A percentile compares a stretch with the other conserved stretches of the same genome.
These are phyloP conservation scores for Hypoxylon sp. DNA, from an alignment of 2,329 filamentous ascomycete genomes.

Conservation along the genomic window DNA sequence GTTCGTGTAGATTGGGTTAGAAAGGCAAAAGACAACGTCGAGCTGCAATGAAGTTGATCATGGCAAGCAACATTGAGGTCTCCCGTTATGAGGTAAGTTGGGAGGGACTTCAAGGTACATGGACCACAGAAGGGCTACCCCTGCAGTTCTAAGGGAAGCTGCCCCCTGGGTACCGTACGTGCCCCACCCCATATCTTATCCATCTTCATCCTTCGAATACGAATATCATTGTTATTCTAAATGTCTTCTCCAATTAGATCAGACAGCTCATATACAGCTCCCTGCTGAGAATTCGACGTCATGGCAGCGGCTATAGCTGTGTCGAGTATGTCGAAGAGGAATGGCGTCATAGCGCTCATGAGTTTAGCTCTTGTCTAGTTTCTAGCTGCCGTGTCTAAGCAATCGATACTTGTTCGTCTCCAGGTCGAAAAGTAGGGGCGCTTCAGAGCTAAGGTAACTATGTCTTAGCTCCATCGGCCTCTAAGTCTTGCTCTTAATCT, in stretches of 20 bases:
- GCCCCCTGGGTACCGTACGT: slow-evolving; percentile 1
- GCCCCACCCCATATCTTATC: slow-evolving; percentile 10
- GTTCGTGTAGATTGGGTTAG: not conserved
- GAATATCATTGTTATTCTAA: not conserved
- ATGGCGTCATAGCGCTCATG: slow-evolving; percentile 15
- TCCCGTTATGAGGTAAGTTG: slow-evolving; percentile 8
- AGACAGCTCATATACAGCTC: not conserved
- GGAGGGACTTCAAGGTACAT: not conserved
- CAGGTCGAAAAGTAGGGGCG: not conserved
- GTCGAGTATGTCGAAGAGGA: slow-evolving; percentile 18
- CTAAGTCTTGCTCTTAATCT: not conserved
- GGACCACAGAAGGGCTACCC: slow-evolving; percentile 9
- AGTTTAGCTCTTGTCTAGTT: slow-evolving; percentile 20
- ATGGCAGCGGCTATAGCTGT: slow-evolving; percentile 13
- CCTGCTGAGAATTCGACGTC: not conserved
- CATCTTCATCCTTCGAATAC: not conserved
- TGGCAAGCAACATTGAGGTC: not conserved
- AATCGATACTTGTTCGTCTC: slow-evolving; percentile 2
- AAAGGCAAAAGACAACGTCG: not conserved
- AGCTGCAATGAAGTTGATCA: slow-evolving; percentile 2
- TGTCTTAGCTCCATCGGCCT: slow-evolving; percentile 9
- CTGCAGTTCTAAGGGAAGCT: slow-evolving; percentile 1
- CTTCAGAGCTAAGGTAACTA: slow-evolving; percentile 4
- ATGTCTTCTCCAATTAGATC: not conserved
- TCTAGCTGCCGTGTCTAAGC: slow-evolving; percentile 3